Evolutionary conservation across 805 yeast genomes (phyloP).

Genomic region (Nakazawaea wickerhamii): DNA sequence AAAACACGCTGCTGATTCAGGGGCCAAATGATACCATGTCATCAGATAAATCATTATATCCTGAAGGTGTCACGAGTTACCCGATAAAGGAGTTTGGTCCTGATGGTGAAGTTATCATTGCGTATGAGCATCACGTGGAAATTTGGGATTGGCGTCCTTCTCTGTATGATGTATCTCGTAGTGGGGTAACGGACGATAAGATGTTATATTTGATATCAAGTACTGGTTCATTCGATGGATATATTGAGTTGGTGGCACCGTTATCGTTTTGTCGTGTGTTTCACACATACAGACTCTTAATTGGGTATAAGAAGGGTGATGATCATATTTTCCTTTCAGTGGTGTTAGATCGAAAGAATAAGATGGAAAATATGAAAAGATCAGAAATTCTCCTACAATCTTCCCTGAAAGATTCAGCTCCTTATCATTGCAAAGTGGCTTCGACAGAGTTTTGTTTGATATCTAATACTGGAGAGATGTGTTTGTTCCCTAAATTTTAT

Average conservation of each 20-base stretch:
- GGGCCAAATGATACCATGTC: too few species aligned
- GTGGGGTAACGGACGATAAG: slow-evolving; percentile 13
- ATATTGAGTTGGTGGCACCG: slow-evolving; percentile 18
- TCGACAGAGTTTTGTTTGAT: slow-evolving; percentile 21
- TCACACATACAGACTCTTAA: slow-evolving; percentile 20
- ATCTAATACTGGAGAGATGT: slow-evolving; percentile 24
- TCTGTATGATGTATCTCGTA: slow-evolving; percentile 7
- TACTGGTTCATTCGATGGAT: slow-evolving; percentile 12
- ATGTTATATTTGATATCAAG: slow-evolving; percentile 25
- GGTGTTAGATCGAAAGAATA: slow-evolving; percentile 10
- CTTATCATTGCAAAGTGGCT: slow-evolving; percentile 20
- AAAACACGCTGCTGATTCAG: background rate
- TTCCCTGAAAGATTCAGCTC: slow-evolving; percentile 19
- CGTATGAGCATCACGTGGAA: slow-evolving; percentile 24
- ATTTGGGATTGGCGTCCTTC: slow-evolving; percentile 37
- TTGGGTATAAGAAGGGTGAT: slow-evolving; percentile 8
- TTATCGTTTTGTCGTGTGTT: slow-evolving; percentile 19
- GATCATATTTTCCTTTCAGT: slow-evolving; percentile 15
- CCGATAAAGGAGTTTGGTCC: slow-evolving; percentile 27
- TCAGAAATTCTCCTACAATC: slow-evolving; percentile 23
- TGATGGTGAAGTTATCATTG: slow-evolving; percentile 32
- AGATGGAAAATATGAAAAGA: slow-evolving; percentile 15
- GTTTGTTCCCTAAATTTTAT: slow-evolving; percentile 19
- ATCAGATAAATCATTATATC: background rate
- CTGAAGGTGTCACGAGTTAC: background rate